Conservation (phyloP, 2,329 filamentous ascomycete species). For the Epichloe baconii region DNA sequence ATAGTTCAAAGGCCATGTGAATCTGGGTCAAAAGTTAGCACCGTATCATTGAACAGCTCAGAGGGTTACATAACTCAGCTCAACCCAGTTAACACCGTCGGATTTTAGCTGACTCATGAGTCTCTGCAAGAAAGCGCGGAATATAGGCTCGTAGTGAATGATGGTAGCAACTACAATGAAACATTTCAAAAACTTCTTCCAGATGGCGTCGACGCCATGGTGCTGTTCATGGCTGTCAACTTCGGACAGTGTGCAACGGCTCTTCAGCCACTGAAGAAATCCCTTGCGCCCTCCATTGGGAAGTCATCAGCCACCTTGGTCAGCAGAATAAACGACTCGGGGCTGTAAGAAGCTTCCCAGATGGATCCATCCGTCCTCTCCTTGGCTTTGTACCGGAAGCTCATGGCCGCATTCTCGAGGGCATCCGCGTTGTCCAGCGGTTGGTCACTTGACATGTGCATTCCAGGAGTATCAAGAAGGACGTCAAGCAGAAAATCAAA, state of each 20-base stretch:
- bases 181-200: conserved; percentile 65
- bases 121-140: conserved; percentile 58
- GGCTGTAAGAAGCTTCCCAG: conserved; percentile 53
- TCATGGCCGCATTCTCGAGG: conserved; percentile 40
- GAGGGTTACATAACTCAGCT: conserved; percentile 41
- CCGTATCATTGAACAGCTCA: not conserved
- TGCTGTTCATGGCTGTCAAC: conserved; percentile 68
- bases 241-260: conserved; percentile 56
- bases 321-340: conserved; percentile 44
- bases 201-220: conserved; percentile 71
- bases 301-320: conserved; percentile 58
- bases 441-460: conserved; percentile 53
- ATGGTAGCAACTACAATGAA: conserved; percentile 64
- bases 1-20: conserved; percentile 62
- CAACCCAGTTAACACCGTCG: conserved; percentile 77
- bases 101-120: conserved; percentile 59
- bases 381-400: conserved; percentile 46
- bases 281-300: conserved; percentile 53
- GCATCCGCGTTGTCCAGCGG: conserved; percentile 41
- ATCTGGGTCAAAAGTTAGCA: conserved; percentile 24
- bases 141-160: conserved; percentile 84
- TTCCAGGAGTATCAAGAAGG: conserved; percentile 57
- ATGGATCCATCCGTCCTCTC: conserved; percentile 36
- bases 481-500: conserved; percentile 66
- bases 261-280: conserved; percentile 67